Base-by-base conservation (phyloP, 129 eudicot genomes). In the Cynara cardunculus region DNA sequence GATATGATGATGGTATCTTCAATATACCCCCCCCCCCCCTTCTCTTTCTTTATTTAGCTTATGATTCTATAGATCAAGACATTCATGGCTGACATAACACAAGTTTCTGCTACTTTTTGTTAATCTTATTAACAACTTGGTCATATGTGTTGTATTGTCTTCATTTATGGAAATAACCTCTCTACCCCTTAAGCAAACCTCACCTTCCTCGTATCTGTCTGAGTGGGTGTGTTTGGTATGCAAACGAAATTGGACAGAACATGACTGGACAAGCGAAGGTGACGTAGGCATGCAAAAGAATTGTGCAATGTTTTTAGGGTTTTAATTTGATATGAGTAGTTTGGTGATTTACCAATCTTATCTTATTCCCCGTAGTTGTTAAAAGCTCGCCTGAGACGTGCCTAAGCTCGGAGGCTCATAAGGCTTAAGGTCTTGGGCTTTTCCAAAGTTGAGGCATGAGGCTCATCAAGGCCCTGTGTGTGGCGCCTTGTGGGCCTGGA, bases 1-100 rank as follows among this genome's bases (percentile, higher is more conserved):
- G 86, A 76, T 82, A 71, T 82, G 25, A 37, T 82, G 35, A 13
- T 26, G 19, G 49, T 62, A 76, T 82, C 85, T 70, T 76, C 72
- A 76, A 31, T 68, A 53, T 75, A 67, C 80, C 70, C 53, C 16
- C 14, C 14, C 7, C 31, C 31, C 31, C 31, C 31, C 30, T 27
- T 32, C 6, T n/a, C 7, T 34, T 4, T 5, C 39, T 14, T 27
- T n/a, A 68, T 22, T 67, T 75, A 74, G 66, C 28, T 19, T 72
- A 26, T 9, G 69, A 21, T 19, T 68, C 30, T 35, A 68, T 75
- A 75, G 41, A 68, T 28, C 75, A 74, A 73, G 53, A 62, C 74
- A 25, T 73, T 73, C 25, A 41, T 64, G 79, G 74, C 76, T 72
- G 80, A 68, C 80, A 28, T 34, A 80, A 73, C 78, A 80, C 25